A percentile compares a stretch with the other conserved stretches of the same genome.
phyloP scores from a whole-genome alignment of 2,329 filamentous ascomycete species.

The Sporothrix brasiliensis region DNA sequence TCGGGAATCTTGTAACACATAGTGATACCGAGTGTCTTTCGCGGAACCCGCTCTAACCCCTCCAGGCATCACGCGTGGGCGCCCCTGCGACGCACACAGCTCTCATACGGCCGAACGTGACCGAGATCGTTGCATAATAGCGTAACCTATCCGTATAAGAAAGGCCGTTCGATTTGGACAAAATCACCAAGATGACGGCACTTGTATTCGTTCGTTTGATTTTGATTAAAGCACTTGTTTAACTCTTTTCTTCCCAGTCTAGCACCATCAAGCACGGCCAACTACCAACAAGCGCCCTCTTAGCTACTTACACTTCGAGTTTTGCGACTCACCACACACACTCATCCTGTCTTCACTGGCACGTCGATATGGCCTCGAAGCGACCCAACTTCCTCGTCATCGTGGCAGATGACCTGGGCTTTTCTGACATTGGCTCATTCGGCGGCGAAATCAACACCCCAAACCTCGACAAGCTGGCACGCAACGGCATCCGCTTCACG shows the following conservation, averaged over 20 bases:
- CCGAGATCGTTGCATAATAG: background rate
- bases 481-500: constrained; percentile 16
- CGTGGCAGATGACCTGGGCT: constrained; percentile 24
- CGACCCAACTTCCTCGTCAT: constrained; percentile 22
- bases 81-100: background rate
- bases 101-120: background rate
- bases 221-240: background rate
- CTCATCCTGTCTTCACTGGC: background rate
- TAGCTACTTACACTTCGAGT: no score
- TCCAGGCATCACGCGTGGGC: background rate
- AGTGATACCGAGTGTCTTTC: background rate
- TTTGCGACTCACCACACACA: background rate
- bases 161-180: background rate
- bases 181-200: background rate
- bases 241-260: background rate
- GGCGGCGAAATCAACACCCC: constrained; percentile 24
- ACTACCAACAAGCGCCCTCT: no score
- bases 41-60: background rate
- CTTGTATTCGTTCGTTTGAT: background rate
- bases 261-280: background rate
- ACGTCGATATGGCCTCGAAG: background rate
- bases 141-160: constrained; percentile 1
- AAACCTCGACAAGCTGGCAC: constrained; percentile 2
- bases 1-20: background rate
- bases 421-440: constrained; percentile 7